Base-by-base conservation (phyloP, 2,329 filamentous ascomycete genomes). In the Orbilia quercus region DNA sequence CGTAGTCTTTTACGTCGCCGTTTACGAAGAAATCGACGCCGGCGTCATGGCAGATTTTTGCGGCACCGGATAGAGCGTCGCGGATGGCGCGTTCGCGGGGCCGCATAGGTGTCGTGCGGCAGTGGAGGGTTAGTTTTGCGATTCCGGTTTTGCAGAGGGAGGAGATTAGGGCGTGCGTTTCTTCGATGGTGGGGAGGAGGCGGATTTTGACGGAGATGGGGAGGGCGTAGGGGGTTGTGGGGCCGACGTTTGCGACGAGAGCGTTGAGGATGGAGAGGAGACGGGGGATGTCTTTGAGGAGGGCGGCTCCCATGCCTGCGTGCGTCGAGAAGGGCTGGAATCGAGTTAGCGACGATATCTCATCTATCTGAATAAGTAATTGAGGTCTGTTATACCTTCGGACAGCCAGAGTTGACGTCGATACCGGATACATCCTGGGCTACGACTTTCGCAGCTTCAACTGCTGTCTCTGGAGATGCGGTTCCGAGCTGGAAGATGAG, bases 381-480 rank as follows among this genome's bases (percentile, higher is more conserved):
- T 5, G 4, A 31, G 45, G 11, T n/a, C 36, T 16, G 1, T 42
- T 75, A n/a, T n/a, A 77, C 75, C 70, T 99, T 99, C 0, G 95
- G 95, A 79, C 95, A 99, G n/a, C 95, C 95, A 0, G 95, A 92
- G 80, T 99, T 99, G 75, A 99, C 90, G 80, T 98, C 95, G 77
- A 99, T 97, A 72, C 95, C 95, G 0, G 89, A 89, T 1, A 99
- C 95, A 81, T 98, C 92, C 11, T 83, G 86, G 0, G 93, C 95
- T 18, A 99, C 90, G 14, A 97, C 82, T 59, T 88, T 88, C 1
- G 94, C 92, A 0, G 94, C 93, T 80, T 90, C 83, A 0, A 98
- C 93, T 0, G 95, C 95, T 28, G 89, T 85, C 11, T 90, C 88
- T 0, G 95, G 92, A 70, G 90, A 89, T 7, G 92, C 88, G 0